Evolutionary conservation across 768 basidiomycete species (phyloP), one percentile per base, ranked within the genome.

Genomic region (Amanita molliuscula): DNA sequence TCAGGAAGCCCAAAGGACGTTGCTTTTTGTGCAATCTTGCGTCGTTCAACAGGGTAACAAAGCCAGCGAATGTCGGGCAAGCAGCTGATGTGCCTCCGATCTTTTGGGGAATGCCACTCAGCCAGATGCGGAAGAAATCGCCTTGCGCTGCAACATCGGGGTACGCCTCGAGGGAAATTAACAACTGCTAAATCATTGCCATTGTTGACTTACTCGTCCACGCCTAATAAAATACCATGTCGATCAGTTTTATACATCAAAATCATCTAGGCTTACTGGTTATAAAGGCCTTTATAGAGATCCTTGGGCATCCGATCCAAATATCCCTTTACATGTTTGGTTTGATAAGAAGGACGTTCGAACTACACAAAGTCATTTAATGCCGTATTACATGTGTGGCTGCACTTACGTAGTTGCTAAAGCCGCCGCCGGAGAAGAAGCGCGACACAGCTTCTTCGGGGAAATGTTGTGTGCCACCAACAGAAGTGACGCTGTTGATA

Each of bases 361-460:
- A 63, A 63, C 61, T 62, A 18, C 9, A 33, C 15, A 15, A 34
- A 15, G 6, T 33, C 18, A 33, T 50, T 56, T 21, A 16, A 6
- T n/a, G n/a, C 10, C 23, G 16, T 2, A 16, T 9, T n/a, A 11
- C 11, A 9, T 18, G 31, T 11, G 16, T n/a, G 8, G 31, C 33
- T n/a, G 3, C 11, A 44, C 71, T 54, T 28, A 83, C 82, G 48
- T 77, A 76, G 54, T 82, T 70, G 60, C 82, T 84, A 67, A 87
- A 88, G 15, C 85, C 84, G 15, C 84, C 84, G 4, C 83, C 81
- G 25, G 82, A 84, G 65, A 82, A 82, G 55, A 67, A 69, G 28
- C 64, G 56, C 15, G 47, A 59, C 0, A 71, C 74, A 0, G 77
- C 78, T 3, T 66, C 67, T 61, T 87, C 84, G 0, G 81, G 83